Evolutionary conservation across 106 monocot genomes (phyloP).

Genomic region (Alisma plantagoaquatica): DNA sequence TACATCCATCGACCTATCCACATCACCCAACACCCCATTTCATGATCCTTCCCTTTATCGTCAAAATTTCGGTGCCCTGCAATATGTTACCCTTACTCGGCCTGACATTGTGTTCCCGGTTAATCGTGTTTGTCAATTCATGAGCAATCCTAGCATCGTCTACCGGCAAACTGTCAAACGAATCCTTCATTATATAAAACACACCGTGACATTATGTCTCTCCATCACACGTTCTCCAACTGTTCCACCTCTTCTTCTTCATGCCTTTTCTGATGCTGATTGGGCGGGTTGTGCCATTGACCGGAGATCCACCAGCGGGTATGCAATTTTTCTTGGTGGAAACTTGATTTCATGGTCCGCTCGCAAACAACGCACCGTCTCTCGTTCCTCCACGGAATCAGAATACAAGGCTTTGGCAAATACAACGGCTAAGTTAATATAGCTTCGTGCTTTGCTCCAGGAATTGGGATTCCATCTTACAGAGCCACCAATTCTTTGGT

Average conservation of each 20-base stretch:
- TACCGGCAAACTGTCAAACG: slow-evolving; percentile 7
- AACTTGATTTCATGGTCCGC: slow-evolving; percentile 5
- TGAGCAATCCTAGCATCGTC: not conserved
- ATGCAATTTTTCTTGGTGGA: slow-evolving; percentile 1
- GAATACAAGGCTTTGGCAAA: not conserved
- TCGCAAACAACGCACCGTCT: not conserved
- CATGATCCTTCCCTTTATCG: not conserved
- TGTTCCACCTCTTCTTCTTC: not conserved
- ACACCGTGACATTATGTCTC: not conserved
- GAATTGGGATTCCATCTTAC: not conserved
- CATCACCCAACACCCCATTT: not conserved
- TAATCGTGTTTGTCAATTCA: slow-evolving; percentile 5
- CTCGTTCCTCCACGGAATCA: not conserved
- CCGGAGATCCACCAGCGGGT: slow-evolving; percentile 3
- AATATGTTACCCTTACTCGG: slow-evolving; percentile 1
- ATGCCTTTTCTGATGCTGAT: slow-evolving; percentile 9
- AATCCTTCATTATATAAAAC: slow-evolving; percentile 1
- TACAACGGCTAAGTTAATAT: not conserved
- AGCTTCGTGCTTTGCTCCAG: not conserved
- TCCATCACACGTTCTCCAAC: not conserved
- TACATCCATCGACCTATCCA: not conserved
- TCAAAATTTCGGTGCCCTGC: not conserved
- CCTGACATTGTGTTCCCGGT: slow-evolving; percentile 6
- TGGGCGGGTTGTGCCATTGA: slow-evolving; percentile 6
- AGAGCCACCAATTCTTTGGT: not conserved